Evolutionary conservation across 2,329 filamentous ascomycete species (phyloP), one percentile per base, ranked within the genome.

Genomic region (Diplodia mutila): DNA sequence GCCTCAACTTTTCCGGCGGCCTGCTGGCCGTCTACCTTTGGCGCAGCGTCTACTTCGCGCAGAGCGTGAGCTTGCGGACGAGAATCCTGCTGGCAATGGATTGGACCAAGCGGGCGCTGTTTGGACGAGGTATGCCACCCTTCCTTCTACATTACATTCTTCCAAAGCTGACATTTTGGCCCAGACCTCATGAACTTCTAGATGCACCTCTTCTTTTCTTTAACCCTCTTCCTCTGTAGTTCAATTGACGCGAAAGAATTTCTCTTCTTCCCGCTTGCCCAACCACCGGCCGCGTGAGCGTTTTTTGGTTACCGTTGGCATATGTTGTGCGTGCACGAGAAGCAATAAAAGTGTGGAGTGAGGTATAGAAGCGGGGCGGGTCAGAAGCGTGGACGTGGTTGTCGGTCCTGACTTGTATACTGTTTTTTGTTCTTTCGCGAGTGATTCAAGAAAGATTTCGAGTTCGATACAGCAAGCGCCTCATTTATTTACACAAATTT

Each of bases 41-140:
- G 95, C 85, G 95, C 70, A 94, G 92, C 71, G 90, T 97, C 16
- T 99, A 99, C 81, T 99, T 99, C 82, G 93, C 95, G 14, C 93
- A 99, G 84, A 97, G 93, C 75, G 95, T 99, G 57, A 97, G 94
- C 79, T 86, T 98, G 69, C 85, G 95, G 72, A 99, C 95, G 29
- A 87, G 94, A 70, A 87, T 93, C 71, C 80, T 99, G 75, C 84
- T 99, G 80, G 93, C 93, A 21, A 97, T 99, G 95, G 95, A 99
- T 79, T 99, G 95, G 95, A 90, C 89, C n/a, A 99, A 98, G 87
- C 86, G 96, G 77, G 92, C 93, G 14, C 80, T 99, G 25, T 99
- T 99, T 82, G 95, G 95, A 72, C 87, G 95, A 89, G 95, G 94
- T 97, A 81, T 83, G 90, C 83, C 67, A 2, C 54, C 65, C 37